Base-by-base conservation (phyloP, 306 rosid species). In the Malus sylvestris region DNA sequence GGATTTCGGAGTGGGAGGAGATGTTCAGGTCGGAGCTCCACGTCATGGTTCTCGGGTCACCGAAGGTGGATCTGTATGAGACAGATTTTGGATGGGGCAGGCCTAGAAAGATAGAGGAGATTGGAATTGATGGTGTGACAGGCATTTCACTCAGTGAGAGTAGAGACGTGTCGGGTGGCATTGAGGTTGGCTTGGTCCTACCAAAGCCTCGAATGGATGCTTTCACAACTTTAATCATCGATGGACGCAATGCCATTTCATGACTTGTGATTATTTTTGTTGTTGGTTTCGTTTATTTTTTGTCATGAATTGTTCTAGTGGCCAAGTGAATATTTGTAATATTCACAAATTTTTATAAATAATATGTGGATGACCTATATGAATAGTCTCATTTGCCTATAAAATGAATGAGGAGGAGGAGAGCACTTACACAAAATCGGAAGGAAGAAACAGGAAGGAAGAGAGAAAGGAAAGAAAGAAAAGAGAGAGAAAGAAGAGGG, bases 71-170 rank as follows among this genome's bases (percentile, higher is more conserved):
- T 57, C 84, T 87, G 9, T 89, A 86, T 27, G 81, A 60, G 6
- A 83, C 72, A 1, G 86, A 89, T 82, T 89, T 89, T 70, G 91
- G 93, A 74, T 80, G 83, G 85, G 90, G 87, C 1, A 66, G 60
- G 53, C 78, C 90, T 4, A 78, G 71, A 76, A 86, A 84, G 57
- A 83, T 85, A 59, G 87, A 89, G 73, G 88, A 87, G 33, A 59
- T 83, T 35, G 83, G 86, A 40, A 83, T 83, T 72, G 85, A 89
- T 40, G 55, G 44, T 30, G 80, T 27, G 42, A 81, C 58, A 44
- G 88, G 76, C 23, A 64, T 89, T 72, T 83, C 89, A 33, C 76
- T 85, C 0, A 4, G 70, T 4, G 76, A 85, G 73, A 85, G 84
- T 53, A 87, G 88, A 67, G 79, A 86, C 19, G 14, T 22, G 10